These are phyloP conservation scores for Rhodotorula taiwanensis DNA, from an alignment of 768 basidiomycete genomes.

Conservation along the genomic window DNA sequence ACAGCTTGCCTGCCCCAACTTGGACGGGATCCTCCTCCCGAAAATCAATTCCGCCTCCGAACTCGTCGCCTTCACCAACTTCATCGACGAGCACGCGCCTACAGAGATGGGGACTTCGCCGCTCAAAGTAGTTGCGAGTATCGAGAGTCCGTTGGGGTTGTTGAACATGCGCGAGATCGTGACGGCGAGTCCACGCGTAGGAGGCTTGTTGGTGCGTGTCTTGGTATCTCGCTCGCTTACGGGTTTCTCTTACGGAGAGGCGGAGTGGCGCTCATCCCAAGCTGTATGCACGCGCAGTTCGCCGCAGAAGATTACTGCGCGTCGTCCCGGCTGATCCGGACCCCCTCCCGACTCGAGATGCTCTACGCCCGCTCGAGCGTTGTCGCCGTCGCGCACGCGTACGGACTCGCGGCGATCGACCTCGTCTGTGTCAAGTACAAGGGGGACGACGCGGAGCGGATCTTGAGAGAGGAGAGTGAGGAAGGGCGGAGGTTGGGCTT, in stretches of 20 bases:
- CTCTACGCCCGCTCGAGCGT: conserved; percentile 76
- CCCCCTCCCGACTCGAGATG: conserved; percentile 65
- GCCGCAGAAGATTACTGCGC: conserved; percentile 95
- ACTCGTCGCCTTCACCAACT: conserved; percentile 56
- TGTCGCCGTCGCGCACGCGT: conserved; percentile 74
- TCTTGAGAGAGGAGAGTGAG: conserved; percentile 63
- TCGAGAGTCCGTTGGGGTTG: conserved; percentile 73
- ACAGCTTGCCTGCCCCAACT: conserved; percentile 50
- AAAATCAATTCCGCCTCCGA: conserved; percentile 69
- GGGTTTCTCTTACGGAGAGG: too few species aligned
- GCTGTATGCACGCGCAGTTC: conserved; percentile 54
- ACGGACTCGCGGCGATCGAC: conserved; percentile 76
- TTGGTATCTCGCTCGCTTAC: not conserved
- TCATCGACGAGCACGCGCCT: conserved; percentile 45
- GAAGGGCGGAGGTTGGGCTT: conserved; percentile 80
- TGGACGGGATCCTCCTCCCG: conserved; percentile 70
- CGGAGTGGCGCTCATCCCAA: conserved; percentile 55
- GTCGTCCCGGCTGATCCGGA: conserved; percentile 72
- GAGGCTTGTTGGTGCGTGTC: not conserved
- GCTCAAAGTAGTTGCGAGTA: conserved; percentile 65
- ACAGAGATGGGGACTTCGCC: conserved; percentile 38
- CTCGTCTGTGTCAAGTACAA: conserved; percentile 73
- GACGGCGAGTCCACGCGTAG: not conserved
- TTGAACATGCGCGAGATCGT: conserved; percentile 53
- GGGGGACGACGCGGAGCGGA: conserved; percentile 67